Evolutionary conservation across 192 early-diverging fungal species (phyloP), one percentile per base, ranked within the genome.

Genomic region (Coemansia furcata): DNA sequence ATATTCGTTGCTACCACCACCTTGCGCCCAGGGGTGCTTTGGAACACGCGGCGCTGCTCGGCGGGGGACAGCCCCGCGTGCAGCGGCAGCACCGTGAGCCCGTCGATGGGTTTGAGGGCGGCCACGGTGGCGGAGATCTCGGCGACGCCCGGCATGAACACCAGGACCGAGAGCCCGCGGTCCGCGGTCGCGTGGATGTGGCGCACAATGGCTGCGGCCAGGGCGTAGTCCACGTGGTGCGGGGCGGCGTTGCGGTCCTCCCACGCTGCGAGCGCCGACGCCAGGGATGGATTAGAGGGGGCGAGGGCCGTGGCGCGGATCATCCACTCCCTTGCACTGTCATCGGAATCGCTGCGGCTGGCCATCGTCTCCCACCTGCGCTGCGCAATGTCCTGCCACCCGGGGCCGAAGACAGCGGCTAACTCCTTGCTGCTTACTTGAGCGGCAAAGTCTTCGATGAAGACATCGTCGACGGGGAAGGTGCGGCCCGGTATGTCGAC

Each of bases 1-100:
- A 95, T 87, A 62, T 96, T 96, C 11, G 95, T 96, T 0, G 97
- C 85, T 2, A 99, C 87, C 0, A 99, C 84, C 0, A 97, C 89
- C 68, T 96, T 97, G 11, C 97, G 85, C 4, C 80, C 84, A 10
- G 23, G 23, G 23, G 23, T 26, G 23, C 85, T 81, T 1, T 60
- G 39, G 40, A 85, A 85, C 32, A 85, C 84, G 1, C 67, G 73
- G 3, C 71, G 69, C 64, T 92, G 90, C 44, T 90, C 87, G 9
- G 42, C 12, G 0, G 85, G 46, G 1, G 86, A 65, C 29, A 90
- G 70, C 4, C 84, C 83, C 0, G 90, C 80, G 69, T 92, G 90
- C 36, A 92, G 74, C 0, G 90, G 86, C 47, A 87, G 63, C 7
- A 90, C 67, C 2, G 71, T 66, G 6, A 71, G 29, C 2, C 43